phyloP scores from a whole-genome alignment of 1,284 basidiomycete genomes.

The Fomitiporia mediterranea region DNA sequence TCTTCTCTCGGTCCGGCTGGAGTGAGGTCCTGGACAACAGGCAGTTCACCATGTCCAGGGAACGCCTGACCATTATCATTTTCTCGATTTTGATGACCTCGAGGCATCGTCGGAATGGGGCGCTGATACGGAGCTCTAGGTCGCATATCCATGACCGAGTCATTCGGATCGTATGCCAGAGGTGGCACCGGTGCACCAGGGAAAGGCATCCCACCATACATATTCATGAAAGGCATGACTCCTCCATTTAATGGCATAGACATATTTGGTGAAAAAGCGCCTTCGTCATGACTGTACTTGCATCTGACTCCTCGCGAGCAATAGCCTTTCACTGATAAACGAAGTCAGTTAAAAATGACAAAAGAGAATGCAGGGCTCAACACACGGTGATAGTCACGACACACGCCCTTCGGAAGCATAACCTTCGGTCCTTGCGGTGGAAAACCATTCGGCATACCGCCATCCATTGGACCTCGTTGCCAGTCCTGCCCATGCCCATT shows the following conservation, averaged over 20 bases:
- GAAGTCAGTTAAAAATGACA: neutral
- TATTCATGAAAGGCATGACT: constrained; percentile 59
- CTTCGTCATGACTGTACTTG: constrained; percentile 87
- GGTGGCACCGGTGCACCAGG: constrained; percentile 38
- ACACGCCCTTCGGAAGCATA: constrained; percentile 45
- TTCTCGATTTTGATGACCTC: neutral
- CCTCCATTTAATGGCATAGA: constrained; percentile 42
- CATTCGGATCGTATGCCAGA: constrained; percentile 68
- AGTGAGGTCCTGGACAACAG: constrained; percentile 76
- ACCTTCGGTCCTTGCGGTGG: constrained; percentile 17
- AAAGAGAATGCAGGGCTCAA: constrained; percentile 21
- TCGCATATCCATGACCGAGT: constrained; percentile 73
- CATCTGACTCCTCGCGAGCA: constrained; percentile 88
- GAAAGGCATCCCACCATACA: constrained; percentile 47
- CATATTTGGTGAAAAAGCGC: constrained; percentile 59
- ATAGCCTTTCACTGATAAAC: constrained; percentile 81
- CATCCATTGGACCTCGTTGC: constrained; percentile 33
- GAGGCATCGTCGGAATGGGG: constrained; percentile 36
- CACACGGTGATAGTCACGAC: constrained; percentile 88
- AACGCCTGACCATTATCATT: constrained; percentile 7
- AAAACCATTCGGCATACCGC: constrained; percentile 21
- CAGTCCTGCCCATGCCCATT: constrained; percentile 32
- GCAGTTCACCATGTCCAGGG: constrained; percentile 48
- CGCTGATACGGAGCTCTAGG: constrained; percentile 43
- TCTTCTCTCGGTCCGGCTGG: constrained; percentile 40